These are phyloP conservation scores for Cytospora chrysosperma DNA, from an alignment of 2,329 filamentous ascomycete species.

Conservation along the genomic window DNA sequence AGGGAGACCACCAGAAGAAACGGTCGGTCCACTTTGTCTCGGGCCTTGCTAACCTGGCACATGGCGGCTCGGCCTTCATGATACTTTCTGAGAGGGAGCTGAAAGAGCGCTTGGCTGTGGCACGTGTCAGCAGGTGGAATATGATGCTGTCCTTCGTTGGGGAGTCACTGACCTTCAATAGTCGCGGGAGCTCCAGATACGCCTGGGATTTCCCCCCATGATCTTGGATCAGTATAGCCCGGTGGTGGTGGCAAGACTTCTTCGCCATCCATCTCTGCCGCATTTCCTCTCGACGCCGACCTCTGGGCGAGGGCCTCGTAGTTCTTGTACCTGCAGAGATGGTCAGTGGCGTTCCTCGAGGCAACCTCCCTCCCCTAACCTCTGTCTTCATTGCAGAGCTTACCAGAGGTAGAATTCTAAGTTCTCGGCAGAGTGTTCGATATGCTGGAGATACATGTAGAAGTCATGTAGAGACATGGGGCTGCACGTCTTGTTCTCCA, in stretches of 20 bases:
- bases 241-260: not conserved
- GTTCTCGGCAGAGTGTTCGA: constrained; percentile 49
- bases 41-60: constrained; percentile 3
- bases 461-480: constrained; percentile 52
- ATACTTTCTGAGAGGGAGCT: constrained; percentile 22
- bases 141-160: not conserved
- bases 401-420: constrained; percentile 51
- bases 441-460: constrained; percentile 51
- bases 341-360: constrained; percentile 7
- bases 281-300: constrained; percentile 3
- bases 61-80: constrained; percentile 20
- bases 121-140: not conserved
- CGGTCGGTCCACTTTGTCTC: constrained; percentile 13
- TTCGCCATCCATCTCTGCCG: not conserved
- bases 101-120: constrained; percentile 17
- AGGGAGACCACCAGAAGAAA: not conserved
- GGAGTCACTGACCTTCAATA: constrained; percentile 4
- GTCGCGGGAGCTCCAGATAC: not conserved
- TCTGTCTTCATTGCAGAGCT: constrained; percentile 19
- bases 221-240: not conserved
- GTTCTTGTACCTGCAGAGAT: constrained; percentile 41
- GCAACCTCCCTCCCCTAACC: too few relatives aligned
- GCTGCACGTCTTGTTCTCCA: constrained; percentile 49
- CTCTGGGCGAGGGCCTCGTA: constrained; percentile 38
- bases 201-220: not conserved